Base-by-base conservation (phyloP, 441 rosid genomes). In the Macaranga tanarius region DNA sequence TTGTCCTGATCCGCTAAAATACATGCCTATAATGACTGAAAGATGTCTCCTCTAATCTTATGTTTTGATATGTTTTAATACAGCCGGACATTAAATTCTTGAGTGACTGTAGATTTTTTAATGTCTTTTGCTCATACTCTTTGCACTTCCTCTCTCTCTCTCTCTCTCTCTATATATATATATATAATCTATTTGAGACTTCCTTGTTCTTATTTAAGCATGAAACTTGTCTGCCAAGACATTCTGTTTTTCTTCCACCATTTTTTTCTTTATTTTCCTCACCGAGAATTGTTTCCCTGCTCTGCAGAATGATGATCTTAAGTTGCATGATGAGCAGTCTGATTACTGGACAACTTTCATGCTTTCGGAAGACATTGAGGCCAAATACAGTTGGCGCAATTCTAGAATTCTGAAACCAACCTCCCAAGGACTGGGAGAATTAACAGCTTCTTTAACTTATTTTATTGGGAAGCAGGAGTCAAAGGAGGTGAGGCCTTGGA, bases 221-320 rank as follows among this genome's bases (percentile, higher is more conserved):
- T 54, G 50, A 64, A 17, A 10, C 28, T 31, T 70, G 16, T 65
- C 28, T 13, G 3, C 25, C 44, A 10, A 67, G 72, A 17, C 48
- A 16, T 45, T 72, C 22, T 23, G 57, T 26, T 31, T 69, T 26
- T 67, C 65, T 74, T 70, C 60, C 60, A 20, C 61, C 63, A 76
- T 77, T 64, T 74, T 61, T 65, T 79, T 77, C 80, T 74, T 83
- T 72, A 67, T 64, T 73, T 55, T 75, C 73, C 77, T 66, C 63
- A 66, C 79, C 81, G 31, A 65, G 63, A 76, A 69, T 62, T 50
- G 74, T 63, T 83, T 83, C 48, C 75, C 10, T 85, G 70, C 70
- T 67, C 73, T 81, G 84, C 91, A 95, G 99, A 86, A 74, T 73
- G 93, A 95, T 76, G 95, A 91, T 77, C 75, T 92, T 74, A 86